phyloP scores from a whole-genome alignment of 2,329 filamentous ascomycete species.

The Elsinoe batatas region DNA sequence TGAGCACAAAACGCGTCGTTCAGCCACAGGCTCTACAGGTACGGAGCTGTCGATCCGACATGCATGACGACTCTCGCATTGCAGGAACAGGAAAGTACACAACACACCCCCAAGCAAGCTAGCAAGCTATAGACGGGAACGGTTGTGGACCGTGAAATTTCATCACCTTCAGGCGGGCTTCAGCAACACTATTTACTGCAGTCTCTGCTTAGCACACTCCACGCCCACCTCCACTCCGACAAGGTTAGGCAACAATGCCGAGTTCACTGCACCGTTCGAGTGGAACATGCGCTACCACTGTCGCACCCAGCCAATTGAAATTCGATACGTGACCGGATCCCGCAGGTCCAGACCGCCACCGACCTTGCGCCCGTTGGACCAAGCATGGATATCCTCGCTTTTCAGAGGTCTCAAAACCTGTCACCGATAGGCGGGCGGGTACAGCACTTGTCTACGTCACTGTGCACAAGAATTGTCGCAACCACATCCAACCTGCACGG shows the following conservation, averaged over 20 bases:
- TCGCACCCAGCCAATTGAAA: slow-evolving; percentile 1
- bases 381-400: not conserved
- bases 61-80: slow-evolving; percentile 1
- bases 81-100: slow-evolving; percentile 9
- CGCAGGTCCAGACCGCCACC: slow-evolving; percentile 1
- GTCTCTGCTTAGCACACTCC: slow-evolving; percentile 10
- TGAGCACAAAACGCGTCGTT: slow-evolving; percentile 3
- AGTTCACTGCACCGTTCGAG: not conserved
- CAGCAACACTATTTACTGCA: slow-evolving; percentile 6
- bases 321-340: slow-evolving; percentile 1
- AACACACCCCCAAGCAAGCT: not conserved
- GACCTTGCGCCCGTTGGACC: not conserved
- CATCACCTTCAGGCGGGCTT: not conserved
- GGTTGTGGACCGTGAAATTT: not conserved
- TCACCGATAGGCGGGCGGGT: not conserved
- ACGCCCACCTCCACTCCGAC: not conserved
- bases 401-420: not conserved
- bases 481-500: not conserved
- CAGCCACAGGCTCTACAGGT: not conserved
- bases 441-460: slow-evolving; percentile 5
- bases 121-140: not conserved
- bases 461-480: not conserved
- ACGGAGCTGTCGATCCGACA: slow-evolving; percentile 9
- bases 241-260: slow-evolving; percentile 6
- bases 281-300: slow-evolving; percentile 1